Conservation (phyloP, 1,139 yeast species). For the Sugiyamaella japonica region DNA sequence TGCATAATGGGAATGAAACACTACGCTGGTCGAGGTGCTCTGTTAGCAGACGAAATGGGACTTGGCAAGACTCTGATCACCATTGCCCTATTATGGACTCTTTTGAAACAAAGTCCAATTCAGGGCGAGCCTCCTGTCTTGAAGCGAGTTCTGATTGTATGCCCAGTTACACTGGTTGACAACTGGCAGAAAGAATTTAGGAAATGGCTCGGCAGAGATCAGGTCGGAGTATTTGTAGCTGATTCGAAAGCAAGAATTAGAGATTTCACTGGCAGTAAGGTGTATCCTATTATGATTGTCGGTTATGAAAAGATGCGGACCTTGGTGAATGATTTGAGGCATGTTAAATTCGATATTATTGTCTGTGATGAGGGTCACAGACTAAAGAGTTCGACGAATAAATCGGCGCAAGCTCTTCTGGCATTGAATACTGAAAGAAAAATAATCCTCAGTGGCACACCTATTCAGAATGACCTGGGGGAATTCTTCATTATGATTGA, state of each 20-base stretch:
- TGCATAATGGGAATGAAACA: conserved; percentile 70
- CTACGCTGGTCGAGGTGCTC: conserved; percentile 65
- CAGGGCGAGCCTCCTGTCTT: conserved; percentile 45
- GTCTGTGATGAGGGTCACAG: conserved; percentile 97
- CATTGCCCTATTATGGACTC: conserved; percentile 79
- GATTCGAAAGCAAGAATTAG: conserved; percentile 52
- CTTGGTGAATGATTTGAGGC: conserved; percentile 53
- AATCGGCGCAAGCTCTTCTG: conserved; percentile 63
- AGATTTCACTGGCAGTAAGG: conserved; percentile 63
- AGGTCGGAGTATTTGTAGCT: conserved; percentile 46
- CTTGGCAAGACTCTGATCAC: conserved; percentile 91
- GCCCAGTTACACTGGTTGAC: conserved; percentile 86
- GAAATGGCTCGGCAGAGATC: conserved; percentile 80
- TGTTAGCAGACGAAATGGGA: conserved; percentile 97
- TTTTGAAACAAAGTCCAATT: conserved; percentile 70
- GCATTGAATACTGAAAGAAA: conserved; percentile 56
- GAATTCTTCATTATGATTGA: conserved; percentile 83
- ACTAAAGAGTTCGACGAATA: conserved; percentile 61
- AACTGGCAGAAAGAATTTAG: conserved; percentile 89
- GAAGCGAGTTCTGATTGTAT: conserved; percentile 69
- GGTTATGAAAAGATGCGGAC: conserved; percentile 82
- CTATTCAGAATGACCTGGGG: conserved; percentile 85
- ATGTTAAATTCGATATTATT: conserved; percentile 62
- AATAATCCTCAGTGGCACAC: conserved; percentile 83
- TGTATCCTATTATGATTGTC: conserved; percentile 78